These are phyloP conservation scores for Tagetes patula DNA, from an alignment of 129 eudicot species.

Conservation along the genomic window DNA sequence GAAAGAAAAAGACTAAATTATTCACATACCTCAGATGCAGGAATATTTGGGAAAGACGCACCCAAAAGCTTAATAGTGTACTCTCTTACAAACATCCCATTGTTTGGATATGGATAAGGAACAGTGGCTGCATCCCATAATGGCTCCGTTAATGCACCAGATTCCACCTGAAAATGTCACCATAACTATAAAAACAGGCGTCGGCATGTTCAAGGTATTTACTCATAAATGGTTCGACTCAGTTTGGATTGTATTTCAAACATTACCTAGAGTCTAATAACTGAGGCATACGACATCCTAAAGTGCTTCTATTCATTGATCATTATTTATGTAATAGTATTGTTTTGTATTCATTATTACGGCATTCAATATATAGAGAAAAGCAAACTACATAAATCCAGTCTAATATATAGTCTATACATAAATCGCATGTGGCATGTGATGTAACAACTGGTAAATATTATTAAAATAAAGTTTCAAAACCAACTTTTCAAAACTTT, in stretches of 20 bases:
- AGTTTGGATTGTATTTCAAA: neutral
- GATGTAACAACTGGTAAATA: neutral
- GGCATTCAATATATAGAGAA: neutral
- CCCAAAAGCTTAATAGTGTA: constrained; percentile 86
- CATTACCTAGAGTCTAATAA: neutral
- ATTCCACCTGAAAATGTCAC: constrained; percentile 60
- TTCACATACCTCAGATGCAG: constrained; percentile 63
- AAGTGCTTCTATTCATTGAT: neutral
- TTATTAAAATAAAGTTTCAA: neutral
- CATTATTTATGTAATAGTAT: neutral
- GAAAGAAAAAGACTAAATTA: neutral
- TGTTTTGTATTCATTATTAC: neutral
- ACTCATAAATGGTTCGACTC: neutral
- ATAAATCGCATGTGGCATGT: neutral
- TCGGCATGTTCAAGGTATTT: neutral
- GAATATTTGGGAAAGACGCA: constrained; percentile 95
- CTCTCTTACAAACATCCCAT: constrained; percentile 76
- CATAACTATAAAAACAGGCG: neutral
- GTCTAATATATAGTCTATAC: no score
- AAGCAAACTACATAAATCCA: neutral
- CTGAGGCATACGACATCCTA: neutral
- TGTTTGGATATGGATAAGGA: constrained; percentile 72
- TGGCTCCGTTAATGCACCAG: constrained; percentile 76
- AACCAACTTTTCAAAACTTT: neutral
- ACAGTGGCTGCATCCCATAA: constrained; percentile 88